Percentiles rank a stretch among this genome's conserved stretches.
phyloP scores from a whole-genome alignment of 202 grass and related monocot genomes.

The Zizania palustris region DNA sequence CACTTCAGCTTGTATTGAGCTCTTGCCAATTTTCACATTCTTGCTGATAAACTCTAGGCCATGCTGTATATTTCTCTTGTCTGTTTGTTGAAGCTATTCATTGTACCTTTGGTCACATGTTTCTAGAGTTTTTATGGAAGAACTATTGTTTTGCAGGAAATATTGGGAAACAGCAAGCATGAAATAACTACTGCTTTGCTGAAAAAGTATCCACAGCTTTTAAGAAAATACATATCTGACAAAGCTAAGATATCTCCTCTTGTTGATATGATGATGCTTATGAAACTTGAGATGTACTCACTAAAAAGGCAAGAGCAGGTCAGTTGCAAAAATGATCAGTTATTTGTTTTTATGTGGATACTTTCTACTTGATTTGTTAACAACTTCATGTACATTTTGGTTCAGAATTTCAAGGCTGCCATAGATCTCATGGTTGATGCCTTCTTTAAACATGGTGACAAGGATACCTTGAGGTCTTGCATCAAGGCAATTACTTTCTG shows the following conservation, averaged over 20 bases:
- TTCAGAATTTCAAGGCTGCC: slow-evolving; percentile 88
- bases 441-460: slow-evolving; percentile 98
- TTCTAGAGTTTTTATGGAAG: slow-evolving; percentile 35
- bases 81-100: slow-evolving; percentile 18
- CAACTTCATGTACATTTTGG: slow-evolving; percentile 36
- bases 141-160: slow-evolving; percentile 64
- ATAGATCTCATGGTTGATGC: slow-evolving; percentile 86
- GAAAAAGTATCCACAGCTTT: slow-evolving; percentile 78
- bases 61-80: slow-evolving; percentile 36
- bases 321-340: slow-evolving; percentile 28
- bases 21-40: not conserved
- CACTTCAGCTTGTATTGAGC: slow-evolving; percentile 21
- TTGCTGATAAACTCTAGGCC: slow-evolving; percentile 20
- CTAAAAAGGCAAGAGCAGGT: slow-evolving; percentile 91
- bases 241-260: slow-evolving; percentile 89
- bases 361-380: slow-evolving; percentile 23
- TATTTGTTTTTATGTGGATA: slow-evolving; percentile 24
- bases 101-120: slow-evolving; percentile 33
- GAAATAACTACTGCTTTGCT: slow-evolving; percentile 87
- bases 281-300: slow-evolving; percentile 98
- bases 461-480: slow-evolving; percentile 89
- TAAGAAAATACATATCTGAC: slow-evolving; percentile 90
- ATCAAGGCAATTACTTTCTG: slow-evolving; percentile 86
- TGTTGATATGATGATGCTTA: slow-evolving; percentile 81
- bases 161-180: slow-evolving; percentile 78